Evolutionary conservation across 371 early-diverging fungal genomes (phyloP).

Genomic region (Mortierella sp.): DNA sequence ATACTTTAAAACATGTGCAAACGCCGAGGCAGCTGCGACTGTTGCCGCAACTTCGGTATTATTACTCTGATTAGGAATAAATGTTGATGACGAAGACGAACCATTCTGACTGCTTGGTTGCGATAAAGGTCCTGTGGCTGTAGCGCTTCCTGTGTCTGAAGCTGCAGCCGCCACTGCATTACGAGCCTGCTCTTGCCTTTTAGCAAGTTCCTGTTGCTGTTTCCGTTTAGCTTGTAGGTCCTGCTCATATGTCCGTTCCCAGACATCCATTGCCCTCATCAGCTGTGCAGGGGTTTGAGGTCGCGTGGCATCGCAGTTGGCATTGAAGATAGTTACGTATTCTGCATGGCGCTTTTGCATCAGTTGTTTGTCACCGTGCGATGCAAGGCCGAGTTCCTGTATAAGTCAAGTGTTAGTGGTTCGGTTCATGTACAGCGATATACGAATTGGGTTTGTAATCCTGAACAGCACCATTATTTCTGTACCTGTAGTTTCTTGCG

Average conservation of each 20-base stretch:
- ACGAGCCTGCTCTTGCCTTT: slow-evolving; percentile 12
- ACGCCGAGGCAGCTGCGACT: slow-evolving; percentile 31
- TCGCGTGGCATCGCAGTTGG: slow-evolving; percentile 69
- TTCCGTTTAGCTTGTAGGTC: slow-evolving; percentile 20
- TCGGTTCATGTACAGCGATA: not conserved
- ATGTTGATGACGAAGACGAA: slow-evolving; percentile 3
- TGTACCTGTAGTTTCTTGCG: slow-evolving; percentile 56
- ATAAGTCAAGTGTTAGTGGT: not conserved
- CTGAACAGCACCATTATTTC: not conserved
- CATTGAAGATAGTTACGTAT: slow-evolving; percentile 71
- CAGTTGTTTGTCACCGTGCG: slow-evolving; percentile 66
- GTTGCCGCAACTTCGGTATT: slow-evolving; percentile 24
- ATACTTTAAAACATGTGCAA: slow-evolving; percentile 57
- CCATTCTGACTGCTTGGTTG: slow-evolving; percentile 22
- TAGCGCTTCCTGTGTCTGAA: slow-evolving; percentile 17
- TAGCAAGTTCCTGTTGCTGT: slow-evolving; percentile 16
- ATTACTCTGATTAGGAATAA: slow-evolving; percentile 35
- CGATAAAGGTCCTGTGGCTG: slow-evolving; percentile 34
- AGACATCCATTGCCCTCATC: slow-evolving; percentile 56
- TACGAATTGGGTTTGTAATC: not conserved
- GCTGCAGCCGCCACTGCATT: slow-evolving; percentile 16
- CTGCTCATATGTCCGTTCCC: slow-evolving; percentile 59
- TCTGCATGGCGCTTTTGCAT: slow-evolving; percentile 72
- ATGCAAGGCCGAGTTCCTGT: slow-evolving; percentile 69
- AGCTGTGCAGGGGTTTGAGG: slow-evolving; percentile 60